These are phyloP conservation scores for Eucalyptus microcorys DNA, from an alignment of 345 rosid species.

Conservation along the genomic window DNA sequence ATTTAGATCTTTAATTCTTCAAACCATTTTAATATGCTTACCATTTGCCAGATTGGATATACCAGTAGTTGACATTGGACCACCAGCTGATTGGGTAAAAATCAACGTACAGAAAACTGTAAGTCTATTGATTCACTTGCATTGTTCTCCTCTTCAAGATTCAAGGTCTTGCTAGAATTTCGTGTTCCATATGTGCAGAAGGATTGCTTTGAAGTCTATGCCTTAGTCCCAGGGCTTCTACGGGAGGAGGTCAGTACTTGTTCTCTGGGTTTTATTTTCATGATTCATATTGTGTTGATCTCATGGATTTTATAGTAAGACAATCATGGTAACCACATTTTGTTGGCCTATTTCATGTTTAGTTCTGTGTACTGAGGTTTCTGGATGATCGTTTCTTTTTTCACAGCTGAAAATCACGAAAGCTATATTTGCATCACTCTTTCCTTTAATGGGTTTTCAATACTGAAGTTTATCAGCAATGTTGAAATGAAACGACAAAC, in stretches of 20 bases:
- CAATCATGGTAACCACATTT: background rate
- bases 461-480: background rate
- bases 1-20: background rate
- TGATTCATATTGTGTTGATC: background rate
- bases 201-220: conserved; percentile 62
- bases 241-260: conserved; percentile 47
- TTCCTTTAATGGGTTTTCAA: background rate
- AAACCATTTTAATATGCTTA: background rate
- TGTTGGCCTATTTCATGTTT: background rate
- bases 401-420: background rate
- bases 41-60: conserved; percentile 28
- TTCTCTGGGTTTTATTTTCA: background rate
- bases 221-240: conserved; percentile 66
- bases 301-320: background rate
- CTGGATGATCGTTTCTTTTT: background rate
- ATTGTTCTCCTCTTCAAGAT: background rate
- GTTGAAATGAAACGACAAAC: background rate
- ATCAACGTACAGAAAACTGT: conserved; percentile 59
- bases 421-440: background rate
- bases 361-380: background rate
- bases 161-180: background rate
- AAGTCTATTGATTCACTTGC: conserved; percentile 2
- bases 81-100: conserved; percentile 74
- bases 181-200: conserved; percentile 17
- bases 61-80: conserved; percentile 42